These are phyloP conservation scores for Rosa multiflora DNA, from an alignment of 306 rosid genomes.

Conservation along the genomic window DNA sequence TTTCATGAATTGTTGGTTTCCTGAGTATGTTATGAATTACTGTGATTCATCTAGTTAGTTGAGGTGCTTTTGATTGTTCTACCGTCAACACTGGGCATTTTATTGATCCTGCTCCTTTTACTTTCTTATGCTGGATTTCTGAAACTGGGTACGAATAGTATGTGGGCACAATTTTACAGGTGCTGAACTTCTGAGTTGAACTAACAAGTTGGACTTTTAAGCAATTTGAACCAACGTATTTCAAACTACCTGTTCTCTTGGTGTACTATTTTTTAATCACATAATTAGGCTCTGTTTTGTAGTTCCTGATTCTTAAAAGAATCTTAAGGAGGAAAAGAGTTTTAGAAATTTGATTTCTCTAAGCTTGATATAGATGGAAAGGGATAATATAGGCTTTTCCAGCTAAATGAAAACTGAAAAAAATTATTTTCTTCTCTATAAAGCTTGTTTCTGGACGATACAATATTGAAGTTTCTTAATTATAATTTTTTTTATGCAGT, in stretches of 20 bases:
- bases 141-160: constrained; percentile 12
- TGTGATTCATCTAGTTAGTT: neutral
- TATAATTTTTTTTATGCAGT: constrained; percentile 40
- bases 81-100: constrained; percentile 11
- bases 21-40: neutral
- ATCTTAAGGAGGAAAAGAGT: neutral
- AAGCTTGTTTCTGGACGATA: constrained; percentile 12
- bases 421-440: constrained; percentile 18
- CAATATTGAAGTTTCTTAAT: constrained; percentile 18
- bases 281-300: neutral
- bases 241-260: constrained; percentile 2
- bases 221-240: constrained; percentile 3
- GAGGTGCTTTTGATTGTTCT: constrained; percentile 17
- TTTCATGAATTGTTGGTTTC: neutral
- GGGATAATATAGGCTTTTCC: neutral
- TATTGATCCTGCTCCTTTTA: constrained; percentile 18
- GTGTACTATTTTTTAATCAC: neutral
- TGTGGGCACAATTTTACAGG: neutral
- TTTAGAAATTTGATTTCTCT: neutral
- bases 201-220: neutral
- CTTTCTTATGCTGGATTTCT: constrained; percentile 12
- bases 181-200: constrained; percentile 6
- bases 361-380: neutral
- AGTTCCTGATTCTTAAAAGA: neutral
- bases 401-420: constrained; percentile 13